Conservation (phyloP, 2,329 filamentous ascomycete species). For the Botryotinia convoluta region DNA sequence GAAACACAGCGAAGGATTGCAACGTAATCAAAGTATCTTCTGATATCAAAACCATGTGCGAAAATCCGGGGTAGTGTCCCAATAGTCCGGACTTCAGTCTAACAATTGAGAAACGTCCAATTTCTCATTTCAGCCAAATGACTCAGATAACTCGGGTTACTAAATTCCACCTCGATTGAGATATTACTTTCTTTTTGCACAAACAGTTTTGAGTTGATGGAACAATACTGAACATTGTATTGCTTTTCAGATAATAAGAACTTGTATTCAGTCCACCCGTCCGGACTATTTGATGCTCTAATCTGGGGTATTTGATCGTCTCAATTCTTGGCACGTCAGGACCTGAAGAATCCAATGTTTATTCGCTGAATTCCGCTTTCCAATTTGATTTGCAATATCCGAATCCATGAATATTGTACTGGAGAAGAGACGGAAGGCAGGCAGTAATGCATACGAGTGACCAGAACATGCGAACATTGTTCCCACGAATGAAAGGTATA, state of each 20-base stretch:
- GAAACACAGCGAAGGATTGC: not conserved
- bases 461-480: slow-evolving; percentile 1
- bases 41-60: slow-evolving; percentile 17
- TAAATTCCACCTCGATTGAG: not conserved
- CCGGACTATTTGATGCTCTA: not conserved
- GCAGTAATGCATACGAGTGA: not conserved
- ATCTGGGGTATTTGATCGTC: not conserved
- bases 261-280: not conserved
- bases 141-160: not conserved
- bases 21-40: slow-evolving; percentile 16
- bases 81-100: not conserved
- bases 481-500: not conserved
- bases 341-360: not conserved
- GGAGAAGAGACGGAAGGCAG: not conserved
- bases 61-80: not conserved
- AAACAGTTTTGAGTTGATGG: not conserved
- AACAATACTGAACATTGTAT: not conserved
- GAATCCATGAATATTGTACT: not conserved
- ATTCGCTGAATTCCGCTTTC: not conserved
- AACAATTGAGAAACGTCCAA: not conserved
- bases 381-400: not conserved
- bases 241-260: not conserved
- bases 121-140: not conserved
- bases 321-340: not conserved
- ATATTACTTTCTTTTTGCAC: not conserved